Evolutionary conservation across 768 basidiomycete species (phyloP), one percentile per base, ranked within the genome.

Genomic region (Termitomyces sp.): DNA sequence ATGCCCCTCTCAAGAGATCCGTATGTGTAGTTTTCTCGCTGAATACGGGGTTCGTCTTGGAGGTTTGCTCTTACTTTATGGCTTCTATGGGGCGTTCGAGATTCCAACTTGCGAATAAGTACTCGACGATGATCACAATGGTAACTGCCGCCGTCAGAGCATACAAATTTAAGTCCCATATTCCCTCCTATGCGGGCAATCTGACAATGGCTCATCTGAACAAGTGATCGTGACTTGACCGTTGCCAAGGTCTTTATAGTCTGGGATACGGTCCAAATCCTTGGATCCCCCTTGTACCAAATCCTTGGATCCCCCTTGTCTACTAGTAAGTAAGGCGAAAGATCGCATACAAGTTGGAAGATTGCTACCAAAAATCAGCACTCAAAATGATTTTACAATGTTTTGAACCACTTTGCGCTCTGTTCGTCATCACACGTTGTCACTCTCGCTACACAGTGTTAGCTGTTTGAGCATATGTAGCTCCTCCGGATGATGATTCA

Each of bases 41-140:
- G 8, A 5, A 25, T 54, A 44, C 62, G n/a, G 3, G 2, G 2
- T 37, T 37, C 49, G 4, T 6, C 57, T 66, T 53, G 53, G 32
- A 23, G 35, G 54, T 54, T 71, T 38, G n/a, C n/a, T 25, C 5
- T 17, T 14, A 12, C 25, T 37, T 37, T 10, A 12, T 9, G n/a
- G n/a, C n/a, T n/a, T n/a, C n/a, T n/a, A 34, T 34, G 29, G 10
- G 34, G 7, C 34, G 34, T 34, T 9, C 4, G 11, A 34, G 9
- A 10, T 6, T 5, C 2, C 34, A 12, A 9, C 11, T 34, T 34
- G 34, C 34, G 34, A 12, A 5, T 34, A 9, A 34, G 11, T 34
- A 34, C 7, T 34, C 40, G 10, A 21, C 41, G 9, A 1, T 4
- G 14, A n/a, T n/a, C 10, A 42, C 19, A 42, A 42, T 5, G 19